A percentile compares a stretch with the other conserved stretches of the same genome.
Evolutionary conservation across 2,329 filamentous ascomycete genomes (phyloP).

Genomic region (Botrytis fragariae): DNA sequence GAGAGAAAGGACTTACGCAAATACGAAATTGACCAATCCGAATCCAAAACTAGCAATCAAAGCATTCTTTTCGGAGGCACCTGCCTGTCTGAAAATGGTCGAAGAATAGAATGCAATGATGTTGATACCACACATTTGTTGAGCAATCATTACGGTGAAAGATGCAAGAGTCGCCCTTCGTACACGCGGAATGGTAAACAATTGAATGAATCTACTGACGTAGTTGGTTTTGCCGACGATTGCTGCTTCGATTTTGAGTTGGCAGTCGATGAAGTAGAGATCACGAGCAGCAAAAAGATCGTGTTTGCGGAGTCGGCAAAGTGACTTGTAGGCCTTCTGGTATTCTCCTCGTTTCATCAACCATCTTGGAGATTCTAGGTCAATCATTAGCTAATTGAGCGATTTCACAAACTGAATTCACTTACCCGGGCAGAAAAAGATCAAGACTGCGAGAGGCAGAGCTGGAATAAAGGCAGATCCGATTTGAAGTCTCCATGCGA

Average conservation of each 20-base stretch:
- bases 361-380: constrained; percentile 51
- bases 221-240: constrained; percentile 45
- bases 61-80: constrained; percentile 53
- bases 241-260: constrained; percentile 45
- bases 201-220: constrained; percentile 61
- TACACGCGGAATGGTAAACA: constrained; percentile 67
- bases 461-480: constrained; percentile 61
- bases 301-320: constrained; percentile 55
- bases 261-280: constrained; percentile 55
- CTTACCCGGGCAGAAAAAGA: constrained; percentile 58
- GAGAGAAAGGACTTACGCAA: constrained; percentile 13
- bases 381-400: neutral
- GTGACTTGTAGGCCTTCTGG: constrained; percentile 54
- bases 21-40: constrained; percentile 60
- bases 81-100: constrained; percentile 57
- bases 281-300: constrained; percentile 61
- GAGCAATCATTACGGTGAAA: constrained; percentile 68
- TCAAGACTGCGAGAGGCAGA: constrained; percentile 56
- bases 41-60: constrained; percentile 63
- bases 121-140: constrained; percentile 47
- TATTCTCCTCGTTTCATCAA: constrained; percentile 45
- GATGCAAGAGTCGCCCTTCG: constrained; percentile 73
- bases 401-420: neutral
- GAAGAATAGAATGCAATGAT: constrained; percentile 75
- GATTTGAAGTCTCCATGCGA: constrained; percentile 62